phyloP scores from a whole-genome alignment of 2,329 filamentous ascomycete genomes.

The Onygenales sp. region DNA sequence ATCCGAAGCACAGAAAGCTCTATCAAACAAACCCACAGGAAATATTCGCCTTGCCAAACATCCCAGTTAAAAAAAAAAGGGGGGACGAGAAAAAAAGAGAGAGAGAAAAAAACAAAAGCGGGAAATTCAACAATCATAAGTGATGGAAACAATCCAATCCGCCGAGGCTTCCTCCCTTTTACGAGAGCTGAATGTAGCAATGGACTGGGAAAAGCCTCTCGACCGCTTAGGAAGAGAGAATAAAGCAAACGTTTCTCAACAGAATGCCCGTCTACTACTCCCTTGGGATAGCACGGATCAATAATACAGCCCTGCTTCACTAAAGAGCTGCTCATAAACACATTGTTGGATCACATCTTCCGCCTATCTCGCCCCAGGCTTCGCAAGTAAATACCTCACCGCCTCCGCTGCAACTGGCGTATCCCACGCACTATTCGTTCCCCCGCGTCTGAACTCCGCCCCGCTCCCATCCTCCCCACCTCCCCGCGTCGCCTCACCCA shows the following conservation, averaged over 20 bases:
- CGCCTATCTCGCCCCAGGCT: slow-evolving; percentile 16
- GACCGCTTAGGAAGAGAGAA: no score
- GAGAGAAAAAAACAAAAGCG: background rate
- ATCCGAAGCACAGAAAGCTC: background rate
- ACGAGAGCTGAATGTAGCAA: no score
- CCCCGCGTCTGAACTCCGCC: slow-evolving; percentile 38
- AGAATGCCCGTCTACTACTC: no score
- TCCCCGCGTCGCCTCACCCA: slow-evolving; percentile 63
- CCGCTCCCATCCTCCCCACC: slow-evolving; percentile 46
- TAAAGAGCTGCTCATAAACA: background rate
- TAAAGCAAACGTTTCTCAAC: no score
- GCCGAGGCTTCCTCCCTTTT: no score
- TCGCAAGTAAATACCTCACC: slow-evolving; percentile 52
- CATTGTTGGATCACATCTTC: background rate
- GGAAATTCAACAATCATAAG: no score
- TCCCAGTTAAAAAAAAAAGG: no score
- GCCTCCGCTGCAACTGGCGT: slow-evolving; percentile 52
- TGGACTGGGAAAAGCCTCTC: no score
- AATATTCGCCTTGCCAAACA: background rate
- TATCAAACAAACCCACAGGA: background rate
- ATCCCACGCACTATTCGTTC: slow-evolving; percentile 54
- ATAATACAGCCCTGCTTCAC: no score
- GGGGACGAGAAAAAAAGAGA: background rate
- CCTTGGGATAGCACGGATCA: no score
- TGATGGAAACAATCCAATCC: no score